These are phyloP conservation scores for Grigorovia yakushimaensis DNA, from an alignment of 805 yeast genomes.

Conservation along the genomic window DNA sequence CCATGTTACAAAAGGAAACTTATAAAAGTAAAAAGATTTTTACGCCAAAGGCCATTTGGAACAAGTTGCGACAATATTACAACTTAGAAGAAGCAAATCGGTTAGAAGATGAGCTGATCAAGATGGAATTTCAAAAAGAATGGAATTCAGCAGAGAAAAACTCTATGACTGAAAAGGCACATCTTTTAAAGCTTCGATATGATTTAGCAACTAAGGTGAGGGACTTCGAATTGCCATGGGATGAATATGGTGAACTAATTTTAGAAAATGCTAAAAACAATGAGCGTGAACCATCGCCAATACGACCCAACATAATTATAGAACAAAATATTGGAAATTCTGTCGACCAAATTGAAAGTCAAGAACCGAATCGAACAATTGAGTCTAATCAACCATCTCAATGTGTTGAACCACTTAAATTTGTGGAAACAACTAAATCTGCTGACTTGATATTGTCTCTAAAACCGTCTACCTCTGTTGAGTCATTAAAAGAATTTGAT, in stretches of 20 bases:
- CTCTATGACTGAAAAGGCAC: not conserved
- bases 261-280: conserved; percentile 28
- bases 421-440: not conserved
- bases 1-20: conserved; percentile 22
- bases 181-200: not conserved
- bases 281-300: not conserved
- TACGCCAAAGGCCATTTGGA: conserved; percentile 47
- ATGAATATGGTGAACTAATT: conserved; percentile 36
- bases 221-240: conserved; percentile 37
- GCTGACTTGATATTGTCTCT: too few relatives aligned
- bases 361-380: not conserved
- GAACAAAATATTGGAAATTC: conserved; percentile 5
- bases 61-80: conserved; percentile 42
- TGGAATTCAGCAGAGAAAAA: not conserved
- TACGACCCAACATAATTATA: not conserved
- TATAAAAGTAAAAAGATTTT: conserved; percentile 20
- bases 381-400: not conserved
- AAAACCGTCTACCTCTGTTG: too few relatives aligned
- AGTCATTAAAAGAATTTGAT: too few relatives aligned
- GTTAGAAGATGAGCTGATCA: conserved; percentile 32
- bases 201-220: conserved; percentile 5
- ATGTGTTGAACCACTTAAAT: not conserved
- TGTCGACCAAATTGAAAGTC: not conserved
- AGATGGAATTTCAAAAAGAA: conserved; percentile 1
- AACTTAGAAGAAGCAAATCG: conserved; percentile 50